Conservation (phyloP, 495 filamentous ascomycete species). For the Chlorociboria aeruginascens region DNA sequence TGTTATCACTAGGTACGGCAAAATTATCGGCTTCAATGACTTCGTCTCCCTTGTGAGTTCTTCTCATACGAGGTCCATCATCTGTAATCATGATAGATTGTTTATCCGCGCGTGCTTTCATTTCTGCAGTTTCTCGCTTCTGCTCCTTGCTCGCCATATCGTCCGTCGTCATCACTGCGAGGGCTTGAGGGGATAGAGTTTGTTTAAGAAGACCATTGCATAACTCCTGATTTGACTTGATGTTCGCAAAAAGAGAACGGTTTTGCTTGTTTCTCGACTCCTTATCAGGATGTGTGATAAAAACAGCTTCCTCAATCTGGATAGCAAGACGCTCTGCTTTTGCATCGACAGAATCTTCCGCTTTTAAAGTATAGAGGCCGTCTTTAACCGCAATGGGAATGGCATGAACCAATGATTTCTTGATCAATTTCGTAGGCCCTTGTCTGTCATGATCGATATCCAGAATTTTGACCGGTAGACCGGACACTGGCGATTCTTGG, state of each 20-base stretch:
- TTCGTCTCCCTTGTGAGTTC: conserved; percentile 94
- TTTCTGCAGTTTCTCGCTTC: conserved; percentile 67
- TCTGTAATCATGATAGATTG: conserved; percentile 78
- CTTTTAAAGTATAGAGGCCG: conserved; percentile 22
- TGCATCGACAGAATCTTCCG: conserved; percentile 24
- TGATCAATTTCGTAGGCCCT: conserved; percentile 28
- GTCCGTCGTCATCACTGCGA: conserved; percentile 74
- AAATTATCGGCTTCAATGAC: conserved; percentile 56
- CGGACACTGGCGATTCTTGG: conserved; percentile 16
- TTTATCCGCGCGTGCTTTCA: conserved; percentile 59
- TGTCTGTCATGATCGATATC: conserved; percentile 31
- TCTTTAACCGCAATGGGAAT: conserved; percentile 32
- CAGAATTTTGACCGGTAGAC: conserved; percentile 20
- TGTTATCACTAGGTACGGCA: conserved; percentile 24
- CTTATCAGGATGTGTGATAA: conserved; percentile 31
- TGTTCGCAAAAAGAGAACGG: conserved; percentile 58
- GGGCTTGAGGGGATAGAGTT: conserved; percentile 52
- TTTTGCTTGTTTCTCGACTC: conserved; percentile 31
- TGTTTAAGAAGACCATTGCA: conserved; percentile 61
- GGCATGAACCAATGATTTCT: conserved; percentile 29
- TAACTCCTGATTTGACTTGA: conserved; percentile 75
- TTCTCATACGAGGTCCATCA: conserved; percentile 69
- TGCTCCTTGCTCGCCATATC: conserved; percentile 88
- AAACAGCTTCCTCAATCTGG: conserved; percentile 56
- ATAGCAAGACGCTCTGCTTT: conserved; percentile 39